Conservation (phyloP, 2,329 filamentous ascomycete species). For the Colletotrichum echinochloae region DNA sequence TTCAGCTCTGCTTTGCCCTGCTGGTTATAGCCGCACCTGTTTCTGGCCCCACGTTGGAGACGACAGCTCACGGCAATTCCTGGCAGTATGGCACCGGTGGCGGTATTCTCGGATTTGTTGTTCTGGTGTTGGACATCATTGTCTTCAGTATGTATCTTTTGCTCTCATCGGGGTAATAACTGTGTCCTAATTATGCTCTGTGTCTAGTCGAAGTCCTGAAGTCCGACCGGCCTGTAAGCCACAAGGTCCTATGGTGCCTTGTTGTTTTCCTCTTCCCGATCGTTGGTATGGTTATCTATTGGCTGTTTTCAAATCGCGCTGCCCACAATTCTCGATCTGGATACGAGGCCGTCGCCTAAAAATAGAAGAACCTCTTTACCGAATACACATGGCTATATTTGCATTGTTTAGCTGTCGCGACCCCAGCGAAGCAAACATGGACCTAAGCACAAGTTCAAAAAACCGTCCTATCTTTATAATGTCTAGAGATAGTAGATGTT, state of each 20-base stretch:
- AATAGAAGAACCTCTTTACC: background rate
- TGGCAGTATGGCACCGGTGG: constrained; percentile 73
- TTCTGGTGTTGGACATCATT: constrained; percentile 72
- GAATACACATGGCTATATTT: background rate
- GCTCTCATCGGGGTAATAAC: too few relatives aligned
- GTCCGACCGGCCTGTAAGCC: constrained; percentile 67
- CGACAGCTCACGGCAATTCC: constrained; percentile 53
- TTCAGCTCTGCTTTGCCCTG: constrained; percentile 65
- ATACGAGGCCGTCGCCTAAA: constrained; percentile 63
- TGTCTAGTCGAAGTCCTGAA: constrained; percentile 71
- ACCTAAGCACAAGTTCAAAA: background rate
- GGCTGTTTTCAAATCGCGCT: constrained; percentile 71
- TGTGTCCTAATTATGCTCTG: constrained; percentile 32
- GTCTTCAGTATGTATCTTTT: constrained; percentile 65
- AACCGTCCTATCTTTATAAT: background rate
- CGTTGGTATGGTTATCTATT: constrained; percentile 72
- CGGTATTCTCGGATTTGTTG: constrained; percentile 70
- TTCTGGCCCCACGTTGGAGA: constrained; percentile 59
- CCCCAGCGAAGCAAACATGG: background rate
- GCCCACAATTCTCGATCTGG: constrained; percentile 63
- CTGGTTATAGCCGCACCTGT: constrained; percentile 63
- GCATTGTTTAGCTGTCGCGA: too few relatives aligned
- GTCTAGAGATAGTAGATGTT: too few relatives aligned
- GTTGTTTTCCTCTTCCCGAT: constrained; percentile 75
- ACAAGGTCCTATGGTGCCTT: constrained; percentile 73